Base-by-base conservation (phyloP, 805 yeast genomes). In the Kockiozyma suomiensis region DNA sequence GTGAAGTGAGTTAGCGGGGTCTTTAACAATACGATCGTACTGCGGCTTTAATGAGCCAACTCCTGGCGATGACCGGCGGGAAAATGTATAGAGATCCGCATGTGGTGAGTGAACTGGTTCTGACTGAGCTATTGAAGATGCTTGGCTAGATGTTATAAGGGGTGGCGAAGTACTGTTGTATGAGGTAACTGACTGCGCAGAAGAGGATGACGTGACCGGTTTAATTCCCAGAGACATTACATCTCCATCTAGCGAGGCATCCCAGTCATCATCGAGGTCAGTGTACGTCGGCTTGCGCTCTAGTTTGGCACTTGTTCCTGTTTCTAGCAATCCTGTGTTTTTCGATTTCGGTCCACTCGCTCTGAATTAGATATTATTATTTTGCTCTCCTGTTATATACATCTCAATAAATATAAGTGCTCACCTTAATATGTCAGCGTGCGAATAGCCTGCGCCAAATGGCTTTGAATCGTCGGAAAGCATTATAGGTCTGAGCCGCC, bases 201-300 rank as follows among this genome's bases (percentile, higher is more conserved):
- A 25, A 42, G 42, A 35, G 30, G 53, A 33, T 48, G 54, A 17
- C 23, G 58, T 41, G 32, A 42, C 58, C 10, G 68, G 61, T 19
- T 49, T 59, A 23, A 69, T 56, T 38, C 61, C 52, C 1, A 59
- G 50, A 3, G 53, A 19, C 48, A 59, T 42, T 21, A 56, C 63
- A 38, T 70, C 67, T 28, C 62, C 67, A 56, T 81, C 83, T 56
- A 82, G 85, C 46, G 85, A 86, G 12, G 93, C 96, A 72, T 90
- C 93, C 97, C 97, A 91, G 73, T 90, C 97, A 67, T 88, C 96
- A 71, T 91, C 97, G 58, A 86, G 76, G 70, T 91, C 96, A 46
- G 84, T 77, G 70, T 86, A 87, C 40, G 59, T 45, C 25, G 47
- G 30, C 47, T 50, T 54, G 21, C 58, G 59, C 12, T 63, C 65